A percentile compares a stretch with the other conserved stretches of the same genome.
Conservation (phyloP, 495 filamentous ascomycete genomes). For the Neurospora tetrasperma region DNA sequence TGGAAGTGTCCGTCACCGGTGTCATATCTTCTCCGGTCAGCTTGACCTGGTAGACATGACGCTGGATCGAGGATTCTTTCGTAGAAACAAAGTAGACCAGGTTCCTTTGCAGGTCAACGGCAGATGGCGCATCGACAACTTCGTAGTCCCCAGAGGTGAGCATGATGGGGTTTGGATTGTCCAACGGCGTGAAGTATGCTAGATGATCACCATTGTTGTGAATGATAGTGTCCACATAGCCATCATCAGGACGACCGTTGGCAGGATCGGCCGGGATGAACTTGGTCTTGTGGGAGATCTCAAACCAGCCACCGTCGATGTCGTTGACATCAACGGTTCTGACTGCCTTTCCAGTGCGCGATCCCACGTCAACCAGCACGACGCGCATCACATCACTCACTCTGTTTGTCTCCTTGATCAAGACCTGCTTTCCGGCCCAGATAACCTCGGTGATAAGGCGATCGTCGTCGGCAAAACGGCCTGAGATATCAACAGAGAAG, state of each 20-base stretch:
- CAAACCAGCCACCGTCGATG: slow-evolving; percentile 94
- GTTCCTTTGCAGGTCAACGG: slow-evolving; percentile 74
- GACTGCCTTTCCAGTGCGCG: slow-evolving; percentile 68
- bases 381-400: slow-evolving; percentile 86
- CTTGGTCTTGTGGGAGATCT: slow-evolving; percentile 76
- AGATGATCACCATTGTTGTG: slow-evolving; percentile 82
- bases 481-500: slow-evolving; percentile 67
- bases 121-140: slow-evolving; percentile 78
- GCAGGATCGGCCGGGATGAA: slow-evolving; percentile 76
- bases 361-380: slow-evolving; percentile 70
- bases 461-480: slow-evolving; percentile 69
- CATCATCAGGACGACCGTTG: slow-evolving; percentile 69
- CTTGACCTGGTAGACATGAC: slow-evolving; percentile 83
- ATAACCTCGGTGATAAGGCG: slow-evolving; percentile 86
- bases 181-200: slow-evolving; percentile 87
- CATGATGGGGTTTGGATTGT: slow-evolving; percentile 68
- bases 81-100: slow-evolving; percentile 86
- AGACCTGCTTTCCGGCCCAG: slow-evolving; percentile 76
- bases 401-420: slow-evolving; percentile 86
- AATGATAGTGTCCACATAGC: slow-evolving; percentile 88
- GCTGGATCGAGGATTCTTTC: slow-evolving; percentile 75
- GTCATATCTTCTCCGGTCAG: slow-evolving; percentile 63
- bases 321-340: slow-evolving; percentile 64
- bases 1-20: slow-evolving; percentile 62
- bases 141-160: slow-evolving; percentile 89